These are phyloP conservation scores for Aspergillus biplanus DNA, from an alignment of 495 filamentous ascomycete genomes.

Conservation along the genomic window DNA sequence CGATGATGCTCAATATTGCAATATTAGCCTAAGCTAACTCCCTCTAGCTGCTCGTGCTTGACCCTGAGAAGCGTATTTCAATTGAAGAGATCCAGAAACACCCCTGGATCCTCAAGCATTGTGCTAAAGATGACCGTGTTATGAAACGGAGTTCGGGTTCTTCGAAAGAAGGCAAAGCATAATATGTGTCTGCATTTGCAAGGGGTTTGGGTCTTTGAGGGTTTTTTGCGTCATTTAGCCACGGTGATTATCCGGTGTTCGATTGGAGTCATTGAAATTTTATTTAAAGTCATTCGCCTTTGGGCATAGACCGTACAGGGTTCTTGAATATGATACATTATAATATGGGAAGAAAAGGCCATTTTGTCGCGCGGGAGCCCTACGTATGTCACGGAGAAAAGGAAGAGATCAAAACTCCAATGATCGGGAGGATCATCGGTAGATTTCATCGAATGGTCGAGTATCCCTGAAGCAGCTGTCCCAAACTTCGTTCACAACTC, in stretches of 20 bases:
- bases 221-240: conserved; percentile 14
- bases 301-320: not conserved
- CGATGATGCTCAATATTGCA: conserved; percentile 1
- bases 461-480: conserved; percentile 95
- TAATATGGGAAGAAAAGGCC: conserved; percentile 13
- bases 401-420: conserved; percentile 12
- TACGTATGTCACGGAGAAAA: not conserved
- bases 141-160: conserved; percentile 51
- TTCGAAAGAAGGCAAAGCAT: conserved; percentile 44
- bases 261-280: conserved; percentile 11
- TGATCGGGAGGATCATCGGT: conserved; percentile 61
- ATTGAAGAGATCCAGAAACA: conserved; percentile 88
- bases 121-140: conserved; percentile 73
- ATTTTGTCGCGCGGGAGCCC: not conserved
- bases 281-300: conserved; percentile 7
- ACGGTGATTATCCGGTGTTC: conserved; percentile 23
- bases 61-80: conserved; percentile 90
- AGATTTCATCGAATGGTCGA: conserved; percentile 94
- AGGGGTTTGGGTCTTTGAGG: conserved; percentile 30
- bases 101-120: conserved; percentile 98
- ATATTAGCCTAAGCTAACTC: conserved; percentile 7
- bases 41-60: conserved; percentile 81
- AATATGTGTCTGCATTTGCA: conserved; percentile 27
- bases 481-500: conserved; percentile 95
- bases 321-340: conserved; percentile 18